Evolutionary conservation across 2,329 filamentous ascomycete genomes (phyloP), one percentile per base, ranked within the genome.

Genomic region (Colletotrichum siamense): DNA sequence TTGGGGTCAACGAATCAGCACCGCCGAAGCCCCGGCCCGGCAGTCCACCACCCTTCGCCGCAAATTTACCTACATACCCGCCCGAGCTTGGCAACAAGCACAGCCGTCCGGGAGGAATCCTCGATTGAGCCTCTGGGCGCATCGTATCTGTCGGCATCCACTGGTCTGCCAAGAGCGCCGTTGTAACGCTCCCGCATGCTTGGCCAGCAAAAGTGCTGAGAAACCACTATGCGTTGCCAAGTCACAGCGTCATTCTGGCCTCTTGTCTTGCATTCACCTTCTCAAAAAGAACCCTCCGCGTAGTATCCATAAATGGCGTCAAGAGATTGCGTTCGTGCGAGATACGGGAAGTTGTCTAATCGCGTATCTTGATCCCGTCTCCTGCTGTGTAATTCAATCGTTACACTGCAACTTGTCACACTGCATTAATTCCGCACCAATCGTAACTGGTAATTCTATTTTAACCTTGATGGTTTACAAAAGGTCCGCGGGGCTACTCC

Each of bases 11-110:
- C 73, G 69, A 76, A 73, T 73, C 69, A 73, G 5, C 69, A 26
- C 32, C 30, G 15, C 57, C 63, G 18, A 16, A 9, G 44, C 63
- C 64, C 73, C 63, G 69, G 69, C 55, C 62, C 73, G 73, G 73
- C 69, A 76, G 73, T 76, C 73, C 73, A 76, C 63, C 57, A 62
- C 67, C 55, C 55, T 72, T 44, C 73, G 73, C 63, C 24, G 55
- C 57, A 68, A 64, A 76, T 73, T 73, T 49, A 59, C 69, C 70
- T 76, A 61, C 69, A 59, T 76, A 73, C 57, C 73, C 69, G 73
- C 69, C 44, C 69, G 32, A 64, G 57, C 73, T 76, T 76, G 69
- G 73, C 73, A 34, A 36, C 73, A 39, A 30, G 73, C 69, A 73
- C 32, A 32, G 70, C 44, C 39, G 64, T 44, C 8, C 73, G 64